These are phyloP conservation scores for Ampelocalamus luodianensis DNA, from an alignment of 176 grass and related monocot genomes.

Conservation along the genomic window DNA sequence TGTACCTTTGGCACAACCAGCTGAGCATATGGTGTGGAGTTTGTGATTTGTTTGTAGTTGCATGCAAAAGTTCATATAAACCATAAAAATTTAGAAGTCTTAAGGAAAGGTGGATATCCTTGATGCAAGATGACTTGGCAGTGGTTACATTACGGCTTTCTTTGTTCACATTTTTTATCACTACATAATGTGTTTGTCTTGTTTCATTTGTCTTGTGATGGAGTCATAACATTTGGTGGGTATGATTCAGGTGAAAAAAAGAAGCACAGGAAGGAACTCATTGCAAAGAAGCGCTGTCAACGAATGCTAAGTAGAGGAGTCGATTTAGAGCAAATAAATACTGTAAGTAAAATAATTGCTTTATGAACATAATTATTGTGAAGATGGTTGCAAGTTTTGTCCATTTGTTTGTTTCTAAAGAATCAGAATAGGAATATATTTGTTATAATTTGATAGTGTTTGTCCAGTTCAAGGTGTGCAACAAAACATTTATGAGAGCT, in stretches of 20 bases:
- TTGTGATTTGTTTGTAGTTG: not conserved
- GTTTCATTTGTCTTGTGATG: not conserved
- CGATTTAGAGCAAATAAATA: constrained; percentile 89
- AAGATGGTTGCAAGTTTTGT: constrained; percentile 2
- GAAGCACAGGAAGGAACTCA: constrained; percentile 82
- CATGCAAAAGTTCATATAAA: not conserved
- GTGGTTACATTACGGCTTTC: not conserved
- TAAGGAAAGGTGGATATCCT: not conserved
- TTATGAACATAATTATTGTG: constrained; percentile 28
- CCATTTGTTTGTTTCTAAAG: constrained; percentile 9
- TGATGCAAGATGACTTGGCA: not conserved
- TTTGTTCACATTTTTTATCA: not conserved
- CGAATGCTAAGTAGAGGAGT: constrained; percentile 90
- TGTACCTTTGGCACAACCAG: not conserved
- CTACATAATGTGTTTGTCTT: not conserved
- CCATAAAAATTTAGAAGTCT: not conserved
- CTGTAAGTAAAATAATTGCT: constrained; percentile 58
- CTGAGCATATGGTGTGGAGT: not conserved
- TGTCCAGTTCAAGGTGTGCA: not conserved
- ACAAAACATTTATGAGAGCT: not conserved
- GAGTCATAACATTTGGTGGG: constrained; percentile 23
- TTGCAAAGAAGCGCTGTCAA: constrained; percentile 82
- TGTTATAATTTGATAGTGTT: not conserved
- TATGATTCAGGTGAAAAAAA: constrained; percentile 78
- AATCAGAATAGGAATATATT: not conserved